phyloP scores from a whole-genome alignment of 495 filamentous ascomycete species.

The Neurospora sp. region DNA sequence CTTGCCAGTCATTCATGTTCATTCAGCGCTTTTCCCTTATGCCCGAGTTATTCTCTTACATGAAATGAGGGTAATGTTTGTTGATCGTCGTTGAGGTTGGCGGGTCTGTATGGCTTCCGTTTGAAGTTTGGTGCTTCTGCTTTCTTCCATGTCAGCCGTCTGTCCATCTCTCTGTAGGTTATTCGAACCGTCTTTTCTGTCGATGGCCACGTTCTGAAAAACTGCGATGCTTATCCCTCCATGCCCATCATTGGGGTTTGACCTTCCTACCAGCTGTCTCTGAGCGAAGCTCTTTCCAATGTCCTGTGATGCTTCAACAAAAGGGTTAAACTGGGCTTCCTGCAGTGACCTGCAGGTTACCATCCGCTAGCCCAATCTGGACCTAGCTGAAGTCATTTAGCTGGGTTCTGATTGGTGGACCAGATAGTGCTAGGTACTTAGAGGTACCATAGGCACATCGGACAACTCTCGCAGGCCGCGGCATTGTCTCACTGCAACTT shows the following conservation, averaged over 20 bases:
- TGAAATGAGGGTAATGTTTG: not conserved
- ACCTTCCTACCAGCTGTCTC: not conserved
- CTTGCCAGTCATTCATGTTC: not conserved
- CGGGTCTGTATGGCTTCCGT: not conserved
- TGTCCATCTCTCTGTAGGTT: not conserved
- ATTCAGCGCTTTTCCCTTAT: not conserved
- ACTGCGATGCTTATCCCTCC: not conserved
- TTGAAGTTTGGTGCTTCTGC: not conserved
- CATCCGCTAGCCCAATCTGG: not conserved
- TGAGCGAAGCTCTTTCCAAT: not conserved
- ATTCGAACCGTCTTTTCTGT: not conserved
- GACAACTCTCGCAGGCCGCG: not conserved
- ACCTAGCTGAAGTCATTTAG: not conserved
- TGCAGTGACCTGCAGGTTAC: not conserved
- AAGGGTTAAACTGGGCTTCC: not conserved
- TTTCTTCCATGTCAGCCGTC: not conserved
- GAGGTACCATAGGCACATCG: not conserved
- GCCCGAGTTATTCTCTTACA: not conserved
- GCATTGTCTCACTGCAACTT: not conserved
- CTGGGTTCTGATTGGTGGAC: not conserved
- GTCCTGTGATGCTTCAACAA: not conserved
- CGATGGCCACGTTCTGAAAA: not conserved
- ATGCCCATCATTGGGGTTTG: not conserved
- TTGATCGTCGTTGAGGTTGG: not conserved
- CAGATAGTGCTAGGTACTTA: not conserved